Evolutionary conservation across 1,284 basidiomycete genomes (phyloP).

Genomic region (Irpex sp.): DNA sequence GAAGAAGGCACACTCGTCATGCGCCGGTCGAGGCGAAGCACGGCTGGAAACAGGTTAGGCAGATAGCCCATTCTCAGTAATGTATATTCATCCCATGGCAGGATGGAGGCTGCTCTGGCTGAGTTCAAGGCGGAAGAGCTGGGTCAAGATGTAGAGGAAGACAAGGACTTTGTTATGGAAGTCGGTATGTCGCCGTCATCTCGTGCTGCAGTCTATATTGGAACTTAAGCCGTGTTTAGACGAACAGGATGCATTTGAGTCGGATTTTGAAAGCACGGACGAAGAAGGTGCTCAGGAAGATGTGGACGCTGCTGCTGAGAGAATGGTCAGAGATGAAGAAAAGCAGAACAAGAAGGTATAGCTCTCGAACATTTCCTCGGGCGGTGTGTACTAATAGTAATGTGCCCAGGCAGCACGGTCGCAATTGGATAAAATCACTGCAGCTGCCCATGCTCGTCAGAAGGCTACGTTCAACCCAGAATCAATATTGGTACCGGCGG

Average conservation of each 20-base stretch:
- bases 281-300: conserved; percentile 60
- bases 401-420: conserved; percentile 45
- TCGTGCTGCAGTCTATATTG: not conserved
- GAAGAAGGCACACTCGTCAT: conserved; percentile 49
- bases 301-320: conserved; percentile 49
- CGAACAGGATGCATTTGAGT: conserved; percentile 75
- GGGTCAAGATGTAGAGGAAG: conserved; percentile 61
- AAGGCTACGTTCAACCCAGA: conserved; percentile 62
- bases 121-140: conserved; percentile 61
- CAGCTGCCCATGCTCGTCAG: conserved; percentile 60
- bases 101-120: conserved; percentile 72
- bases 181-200: conserved; percentile 38
- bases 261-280: conserved; percentile 80
- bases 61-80: not conserved
- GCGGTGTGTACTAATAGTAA: conserved; percentile 1
- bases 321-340: conserved; percentile 57
- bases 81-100: conserved; percentile 25
- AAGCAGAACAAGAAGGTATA: conserved; percentile 51
- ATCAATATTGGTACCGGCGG: conserved; percentile 14
- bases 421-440: conserved; percentile 56
- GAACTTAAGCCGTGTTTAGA: conserved; percentile 36
- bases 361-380: not conserved
- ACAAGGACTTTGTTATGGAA: conserved; percentile 62
- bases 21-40: conserved; percentile 62
- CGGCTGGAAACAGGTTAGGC: conserved; percentile 67